These are phyloP conservation scores for Russula vinacea DNA, from an alignment of 768 basidiomycete species.

Conservation along the genomic window DNA sequence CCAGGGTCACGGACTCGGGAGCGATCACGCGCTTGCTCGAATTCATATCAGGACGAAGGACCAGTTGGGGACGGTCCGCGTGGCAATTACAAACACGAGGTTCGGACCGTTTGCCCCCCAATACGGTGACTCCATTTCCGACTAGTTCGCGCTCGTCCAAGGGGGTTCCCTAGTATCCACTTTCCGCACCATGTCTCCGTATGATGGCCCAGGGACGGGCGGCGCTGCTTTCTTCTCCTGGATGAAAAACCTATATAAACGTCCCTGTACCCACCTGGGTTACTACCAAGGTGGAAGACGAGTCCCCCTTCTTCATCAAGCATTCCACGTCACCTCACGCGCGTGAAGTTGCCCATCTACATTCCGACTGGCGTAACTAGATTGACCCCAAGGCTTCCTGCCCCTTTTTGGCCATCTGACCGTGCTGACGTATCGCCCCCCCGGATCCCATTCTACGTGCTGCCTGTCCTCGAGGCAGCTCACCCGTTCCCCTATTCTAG, in stretches of 20 bases:
- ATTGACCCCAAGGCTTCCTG: slow-evolving; percentile 15
- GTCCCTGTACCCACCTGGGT: neutral
- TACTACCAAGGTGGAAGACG: neutral
- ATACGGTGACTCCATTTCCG: neutral
- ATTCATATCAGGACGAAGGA: too few relatives aligned
- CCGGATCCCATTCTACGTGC: slow-evolving; percentile 15
- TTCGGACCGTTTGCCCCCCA: neutral
- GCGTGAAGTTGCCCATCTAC: slow-evolving; percentile 9
- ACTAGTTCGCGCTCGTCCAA: neutral
- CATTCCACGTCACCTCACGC: slow-evolving; percentile 19
- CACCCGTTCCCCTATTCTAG: slow-evolving; percentile 25
- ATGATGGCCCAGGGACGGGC: neutral
- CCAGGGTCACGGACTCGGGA: slow-evolving; percentile 2
- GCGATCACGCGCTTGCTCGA: neutral
- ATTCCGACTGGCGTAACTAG: slow-evolving; percentile 17
- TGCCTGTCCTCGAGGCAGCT: slow-evolving; percentile 26
- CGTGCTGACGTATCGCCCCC: slow-evolving; percentile 26
- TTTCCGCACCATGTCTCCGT: neutral
- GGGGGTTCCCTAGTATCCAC: neutral
- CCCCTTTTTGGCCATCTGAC: slow-evolving; percentile 18
- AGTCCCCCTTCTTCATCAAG: slow-evolving; percentile 10
- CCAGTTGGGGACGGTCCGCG: neutral
- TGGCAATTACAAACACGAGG: neutral
- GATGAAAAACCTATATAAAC: neutral
- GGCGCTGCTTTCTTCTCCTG: neutral